Percentiles rank a stretch among this genome's conserved stretches.
These are phyloP conservation scores for Coleophoma crateriformis DNA, from an alignment of 2,329 filamentous ascomycete species.

Conservation along the genomic window DNA sequence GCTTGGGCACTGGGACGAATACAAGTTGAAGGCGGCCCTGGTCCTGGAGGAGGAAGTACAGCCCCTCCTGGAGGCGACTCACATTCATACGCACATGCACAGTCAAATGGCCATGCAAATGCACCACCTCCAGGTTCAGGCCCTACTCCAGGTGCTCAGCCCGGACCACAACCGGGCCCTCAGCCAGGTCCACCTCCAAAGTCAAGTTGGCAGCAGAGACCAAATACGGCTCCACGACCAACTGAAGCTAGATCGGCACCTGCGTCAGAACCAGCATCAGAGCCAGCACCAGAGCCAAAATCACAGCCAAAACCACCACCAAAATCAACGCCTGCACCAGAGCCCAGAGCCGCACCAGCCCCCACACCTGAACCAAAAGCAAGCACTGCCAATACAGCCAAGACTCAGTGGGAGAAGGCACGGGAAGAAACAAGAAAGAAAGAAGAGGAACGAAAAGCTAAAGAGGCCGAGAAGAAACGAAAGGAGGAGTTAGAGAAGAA, in stretches of 20 bases:
- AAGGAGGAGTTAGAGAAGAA: conserved; percentile 49
- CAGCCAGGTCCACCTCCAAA: conserved; percentile 5
- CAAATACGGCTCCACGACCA: neutral
- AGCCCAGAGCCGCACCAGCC: conserved; percentile 9
- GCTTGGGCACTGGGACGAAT: conserved; percentile 73
- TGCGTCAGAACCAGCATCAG: conserved; percentile 15
- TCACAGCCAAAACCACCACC: conserved; percentile 15
- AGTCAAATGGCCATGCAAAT: conserved; percentile 17
- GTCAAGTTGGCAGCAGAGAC: conserved; percentile 19
- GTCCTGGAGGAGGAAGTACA: conserved; percentile 22
- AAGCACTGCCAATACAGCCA: conserved; percentile 26
- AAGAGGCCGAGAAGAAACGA: conserved; percentile 55
- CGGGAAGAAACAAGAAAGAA: conserved; percentile 61
- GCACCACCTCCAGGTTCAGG: conserved; percentile 13
- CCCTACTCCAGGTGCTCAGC: conserved; percentile 20
- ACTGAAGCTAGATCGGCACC: conserved; percentile 24
- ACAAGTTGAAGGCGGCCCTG: conserved; percentile 42
- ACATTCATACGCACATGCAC: conserved; percentile 7
- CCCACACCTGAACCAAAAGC: conserved; percentile 3
- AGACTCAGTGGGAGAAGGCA: conserved; percentile 61
- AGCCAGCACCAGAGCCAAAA: conserved; percentile 3
- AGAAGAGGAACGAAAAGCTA: conserved; percentile 60
- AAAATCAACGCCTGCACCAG: conserved; percentile 6
- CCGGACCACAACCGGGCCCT: conserved; percentile 13
- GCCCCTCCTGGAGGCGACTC: conserved; percentile 5